Conservation (phyloP, 75 land plant genomes). For the Selaginella moellendorffii region DNA sequence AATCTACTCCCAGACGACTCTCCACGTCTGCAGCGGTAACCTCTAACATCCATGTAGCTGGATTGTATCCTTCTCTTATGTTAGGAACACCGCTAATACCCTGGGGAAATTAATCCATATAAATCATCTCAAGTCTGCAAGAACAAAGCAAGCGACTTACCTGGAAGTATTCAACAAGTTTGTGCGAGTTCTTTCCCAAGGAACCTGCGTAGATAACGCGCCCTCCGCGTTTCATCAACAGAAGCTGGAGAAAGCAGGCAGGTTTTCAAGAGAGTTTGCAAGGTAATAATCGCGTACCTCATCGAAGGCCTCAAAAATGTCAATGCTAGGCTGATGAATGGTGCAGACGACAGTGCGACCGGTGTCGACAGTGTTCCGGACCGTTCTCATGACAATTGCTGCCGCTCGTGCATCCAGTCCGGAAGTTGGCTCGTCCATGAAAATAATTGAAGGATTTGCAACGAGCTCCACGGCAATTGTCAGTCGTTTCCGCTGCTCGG, state of each 20-base stretch:
- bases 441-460: slow-evolving; percentile 7
- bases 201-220: background rate
- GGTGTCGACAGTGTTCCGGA: slow-evolving; percentile 9
- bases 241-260: too few species aligned
- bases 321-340: slow-evolving; percentile 6
- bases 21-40: background rate
- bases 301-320: slow-evolving; percentile 9
- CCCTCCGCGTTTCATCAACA: slow-evolving; percentile 6
- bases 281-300: too few species aligned
- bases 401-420: slow-evolving; percentile 7
- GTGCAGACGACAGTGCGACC: slow-evolving; percentile 7
- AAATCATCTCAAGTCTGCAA: background rate
- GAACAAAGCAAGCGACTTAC: background rate
- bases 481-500: slow-evolving; percentile 3
- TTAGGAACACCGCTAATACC: background rate
- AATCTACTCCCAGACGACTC: slow-evolving; percentile 3
- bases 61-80: background rate
- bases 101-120: too few species aligned
- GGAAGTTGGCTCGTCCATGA: slow-evolving; percentile 10
- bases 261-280: too few species aligned
- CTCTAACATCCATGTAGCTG: background rate
- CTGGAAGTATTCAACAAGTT: slow-evolving; percentile 2
- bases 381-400: slow-evolving; percentile 4
- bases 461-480: slow-evolving; percentile 7
- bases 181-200: background rate